Base-by-base conservation (phyloP, 2,329 filamentous ascomycete species). In the Colletotrichum agaves region DNA sequence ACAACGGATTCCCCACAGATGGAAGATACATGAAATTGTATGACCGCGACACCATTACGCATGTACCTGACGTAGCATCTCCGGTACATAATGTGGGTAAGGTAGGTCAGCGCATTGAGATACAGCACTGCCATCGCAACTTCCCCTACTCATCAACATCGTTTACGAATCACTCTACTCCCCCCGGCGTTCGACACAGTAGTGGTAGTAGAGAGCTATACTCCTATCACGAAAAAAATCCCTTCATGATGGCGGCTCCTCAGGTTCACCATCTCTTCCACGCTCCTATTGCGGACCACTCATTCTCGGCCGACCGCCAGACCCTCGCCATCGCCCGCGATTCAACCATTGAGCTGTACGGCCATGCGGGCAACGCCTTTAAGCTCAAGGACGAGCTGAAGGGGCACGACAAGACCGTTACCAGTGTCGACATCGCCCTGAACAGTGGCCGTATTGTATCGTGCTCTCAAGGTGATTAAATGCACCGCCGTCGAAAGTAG, bases 261-360 rank as follows among this genome's bases (percentile, higher is more conserved):
- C 93, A 98, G 86, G 92, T 97, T 67, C 93, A 98, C 82, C 94
- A 98, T 77, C 91, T 99, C 72, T 99, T 99, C 84, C 94, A 98
- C 84, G 90, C 91, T 74, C 94, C 95, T 70, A 98, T 99, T 77
- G 93, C 93, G 73, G 96, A 99, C 85, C 96, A 99, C 82, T 98
- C 95, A 65, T 99, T 99, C 88, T 97, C 94, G 72, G 90, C 93
- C 70, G 96, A 99, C 82, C 93, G 90, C 78, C 85, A 90, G 79
- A 94, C 91, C 31, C 87, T 99, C 65, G 96, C 96, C 65, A 94
- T 99, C 65, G 93, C 95, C 71, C 92, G 93, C 75, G 95, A 98
- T 78, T 94, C 91, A 76, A 88, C 89, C 73, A 91, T 99, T 75
- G 94, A 98, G 84, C 90, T 99, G 46, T 98, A 98, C 80, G 84